A percentile compares a stretch with the other conserved stretches of the same genome.
These are phyloP conservation scores for Blastomyces silverae DNA, from an alignment of 2,329 filamentous ascomycete species.

Conservation along the genomic window DNA sequence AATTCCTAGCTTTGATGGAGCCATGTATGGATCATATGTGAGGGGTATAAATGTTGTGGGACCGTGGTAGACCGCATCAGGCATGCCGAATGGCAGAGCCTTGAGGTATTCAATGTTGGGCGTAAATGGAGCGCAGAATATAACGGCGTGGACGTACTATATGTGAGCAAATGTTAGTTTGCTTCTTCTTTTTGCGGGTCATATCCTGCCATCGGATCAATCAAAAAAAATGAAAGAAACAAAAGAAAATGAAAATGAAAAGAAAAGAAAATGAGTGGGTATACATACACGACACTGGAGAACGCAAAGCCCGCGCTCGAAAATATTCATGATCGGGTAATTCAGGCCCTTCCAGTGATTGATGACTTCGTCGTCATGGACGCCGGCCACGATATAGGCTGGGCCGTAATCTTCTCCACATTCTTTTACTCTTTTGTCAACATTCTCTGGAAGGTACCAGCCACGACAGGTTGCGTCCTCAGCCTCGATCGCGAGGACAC, in stretches of 20 bases:
- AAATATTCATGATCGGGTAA: conserved; percentile 99
- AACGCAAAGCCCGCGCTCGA: conserved; percentile 90
- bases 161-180: conserved; percentile 13
- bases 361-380: conserved; percentile 92
- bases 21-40: conserved; percentile 73
- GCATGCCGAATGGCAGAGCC: conserved; percentile 64
- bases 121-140: conserved; percentile 85
- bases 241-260: no score
- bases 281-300: conserved; percentile 76
- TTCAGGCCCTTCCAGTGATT: conserved; percentile 96
- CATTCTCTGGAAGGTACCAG: conserved; percentile 65
- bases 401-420: conserved; percentile 68
- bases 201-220: neutral
- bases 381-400: conserved; percentile 81
- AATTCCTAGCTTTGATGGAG: conserved; percentile 73
- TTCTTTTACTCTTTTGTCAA: conserved; percentile 56
- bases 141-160: conserved; percentile 76
- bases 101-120: conserved; percentile 73
- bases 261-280: neutral
- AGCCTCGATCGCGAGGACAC: conserved; percentile 68
- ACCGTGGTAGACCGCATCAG: conserved; percentile 87
- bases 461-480: conserved; percentile 58
- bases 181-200: conserved; percentile 7
- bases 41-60: conserved; percentile 79
- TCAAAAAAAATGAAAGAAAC: no score